Percentiles rank a stretch among this genome's conserved stretches.
Evolutionary conservation across 176 grass and related monocot genomes (phyloP).

Genomic region (Rhynchospora breviuscula): DNA sequence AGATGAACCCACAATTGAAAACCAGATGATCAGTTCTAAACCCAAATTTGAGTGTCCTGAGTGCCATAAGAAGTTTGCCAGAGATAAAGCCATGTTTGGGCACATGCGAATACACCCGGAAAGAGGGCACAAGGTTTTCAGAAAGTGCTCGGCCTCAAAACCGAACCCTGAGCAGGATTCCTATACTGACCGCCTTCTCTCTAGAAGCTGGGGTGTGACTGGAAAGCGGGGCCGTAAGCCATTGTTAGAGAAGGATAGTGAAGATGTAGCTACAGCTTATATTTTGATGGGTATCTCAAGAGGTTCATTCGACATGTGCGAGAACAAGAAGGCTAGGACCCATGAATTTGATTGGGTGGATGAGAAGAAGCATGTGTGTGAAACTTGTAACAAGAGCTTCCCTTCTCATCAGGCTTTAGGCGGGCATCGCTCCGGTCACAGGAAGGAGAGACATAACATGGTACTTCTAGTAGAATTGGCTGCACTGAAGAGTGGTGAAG

Average conservation of each 20-base stretch:
- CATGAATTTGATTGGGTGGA: background rate
- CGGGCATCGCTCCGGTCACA: background rate
- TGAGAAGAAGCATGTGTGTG: background rate
- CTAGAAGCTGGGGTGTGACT: background rate
- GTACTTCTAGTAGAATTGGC: background rate
- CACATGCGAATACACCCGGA: conserved; percentile 2
- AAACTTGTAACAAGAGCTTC: background rate
- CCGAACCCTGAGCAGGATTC: too few species aligned
- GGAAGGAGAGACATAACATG: background rate
- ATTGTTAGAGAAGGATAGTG: background rate
- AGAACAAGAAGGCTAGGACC: background rate
- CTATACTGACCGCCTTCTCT: background rate
- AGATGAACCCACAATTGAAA: background rate
- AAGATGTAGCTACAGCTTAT: background rate
- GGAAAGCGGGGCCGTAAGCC: background rate
- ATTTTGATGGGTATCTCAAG: background rate
- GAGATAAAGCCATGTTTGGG: conserved; percentile 1
- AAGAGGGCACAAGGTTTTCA: background rate
- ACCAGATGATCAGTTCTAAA: background rate
- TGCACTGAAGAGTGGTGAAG: background rate
- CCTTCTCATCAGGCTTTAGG: background rate
- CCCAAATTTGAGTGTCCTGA: background rate
- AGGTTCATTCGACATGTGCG: background rate
- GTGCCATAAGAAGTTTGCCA: background rate
- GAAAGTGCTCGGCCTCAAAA: background rate